These are phyloP conservation scores for Suillus discolor DNA, from an alignment of 768 basidiomycete species.

Conservation along the genomic window DNA sequence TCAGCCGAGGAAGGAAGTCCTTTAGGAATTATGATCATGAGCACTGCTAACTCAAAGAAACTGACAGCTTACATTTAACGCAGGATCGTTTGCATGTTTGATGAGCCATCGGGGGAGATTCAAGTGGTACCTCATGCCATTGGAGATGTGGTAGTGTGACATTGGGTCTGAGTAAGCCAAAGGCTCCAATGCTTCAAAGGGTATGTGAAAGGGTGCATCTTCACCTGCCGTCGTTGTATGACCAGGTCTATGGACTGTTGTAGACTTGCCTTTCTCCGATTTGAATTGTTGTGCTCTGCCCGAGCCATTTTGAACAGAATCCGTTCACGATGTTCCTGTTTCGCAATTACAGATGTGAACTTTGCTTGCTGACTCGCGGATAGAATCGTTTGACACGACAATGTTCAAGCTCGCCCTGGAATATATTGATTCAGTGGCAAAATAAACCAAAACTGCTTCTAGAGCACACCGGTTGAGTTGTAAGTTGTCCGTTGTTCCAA, in stretches of 20 bases:
- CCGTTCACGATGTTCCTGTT: constrained; percentile 19
- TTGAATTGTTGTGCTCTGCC: too few species aligned
- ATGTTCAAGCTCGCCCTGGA: constrained; percentile 42
- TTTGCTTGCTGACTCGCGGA: constrained; percentile 35
- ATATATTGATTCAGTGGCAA: not conserved
- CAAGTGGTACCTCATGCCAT: not conserved
- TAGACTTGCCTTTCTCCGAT: not conserved
- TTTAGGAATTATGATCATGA: too few species aligned
- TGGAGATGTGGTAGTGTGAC: not conserved
- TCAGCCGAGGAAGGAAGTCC: constrained; percentile 25
- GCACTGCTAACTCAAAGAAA: too few species aligned
- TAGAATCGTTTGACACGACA: constrained; percentile 38
- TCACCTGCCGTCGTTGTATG: too few species aligned
- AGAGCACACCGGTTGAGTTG: constrained; percentile 29
- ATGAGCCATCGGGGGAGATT: not conserved
- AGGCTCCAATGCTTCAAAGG: not conserved
- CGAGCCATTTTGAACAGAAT: constrained; percentile 13
- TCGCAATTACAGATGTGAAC: constrained; percentile 29
- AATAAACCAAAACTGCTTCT: not conserved
- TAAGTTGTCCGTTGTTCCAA: constrained; percentile 30
- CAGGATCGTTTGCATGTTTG: not conserved
- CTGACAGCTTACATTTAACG: not conserved
- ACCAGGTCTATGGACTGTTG: too few species aligned
- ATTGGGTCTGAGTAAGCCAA: not conserved
- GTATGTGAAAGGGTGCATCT: not conserved